Conservation (phyloP, 805 yeast species). For the Saccharomyces mikatae region DNA sequence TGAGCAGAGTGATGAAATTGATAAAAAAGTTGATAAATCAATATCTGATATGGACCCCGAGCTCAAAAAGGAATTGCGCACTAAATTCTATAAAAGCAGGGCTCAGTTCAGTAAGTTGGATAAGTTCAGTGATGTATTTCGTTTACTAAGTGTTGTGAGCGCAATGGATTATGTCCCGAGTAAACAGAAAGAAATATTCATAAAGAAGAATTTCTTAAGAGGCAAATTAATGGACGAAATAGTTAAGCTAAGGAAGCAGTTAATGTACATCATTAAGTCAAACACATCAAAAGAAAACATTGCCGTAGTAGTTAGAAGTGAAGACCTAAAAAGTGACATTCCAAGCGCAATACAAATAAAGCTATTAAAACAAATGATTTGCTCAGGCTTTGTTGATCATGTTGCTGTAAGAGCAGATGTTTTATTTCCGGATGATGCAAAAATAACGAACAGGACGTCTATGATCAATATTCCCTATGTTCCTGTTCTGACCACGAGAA, state of each 20-base stretch:
- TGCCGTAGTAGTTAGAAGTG: conserved; percentile 38
- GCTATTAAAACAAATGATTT: conserved; percentile 81
- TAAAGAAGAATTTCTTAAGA: conserved; percentile 58
- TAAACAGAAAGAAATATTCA: conserved; percentile 40
- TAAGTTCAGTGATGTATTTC: conserved; percentile 64
- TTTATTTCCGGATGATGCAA: conserved; percentile 53
- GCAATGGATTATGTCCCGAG: conserved; percentile 71
- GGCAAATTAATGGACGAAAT: conserved; percentile 82
- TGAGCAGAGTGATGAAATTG: conserved; percentile 18
- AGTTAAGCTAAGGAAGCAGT: conserved; percentile 67
- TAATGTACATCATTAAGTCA: conserved; percentile 63
- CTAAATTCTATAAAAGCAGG: conserved; percentile 51
- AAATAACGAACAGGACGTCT: conserved; percentile 47
- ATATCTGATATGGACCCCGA: conserved; percentile 31
- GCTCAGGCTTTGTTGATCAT: conserved; percentile 90
- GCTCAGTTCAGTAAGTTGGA: conserved; percentile 61
- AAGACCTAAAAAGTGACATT: conserved; percentile 47
- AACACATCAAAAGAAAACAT: conserved; percentile 54
- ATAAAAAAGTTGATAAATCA: conserved; percentile 19
- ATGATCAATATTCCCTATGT: conserved; percentile 58
- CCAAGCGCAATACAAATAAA: conserved; percentile 65
- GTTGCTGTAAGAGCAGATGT: conserved; percentile 76
- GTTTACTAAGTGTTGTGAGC: conserved; percentile 72
- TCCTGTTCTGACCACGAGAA: conserved; percentile 39
- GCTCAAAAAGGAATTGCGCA: conserved; percentile 35